These are phyloP conservation scores for Colletotrichum abscissum DNA, from an alignment of 2,329 filamentous ascomycete genomes.

Conservation along the genomic window DNA sequence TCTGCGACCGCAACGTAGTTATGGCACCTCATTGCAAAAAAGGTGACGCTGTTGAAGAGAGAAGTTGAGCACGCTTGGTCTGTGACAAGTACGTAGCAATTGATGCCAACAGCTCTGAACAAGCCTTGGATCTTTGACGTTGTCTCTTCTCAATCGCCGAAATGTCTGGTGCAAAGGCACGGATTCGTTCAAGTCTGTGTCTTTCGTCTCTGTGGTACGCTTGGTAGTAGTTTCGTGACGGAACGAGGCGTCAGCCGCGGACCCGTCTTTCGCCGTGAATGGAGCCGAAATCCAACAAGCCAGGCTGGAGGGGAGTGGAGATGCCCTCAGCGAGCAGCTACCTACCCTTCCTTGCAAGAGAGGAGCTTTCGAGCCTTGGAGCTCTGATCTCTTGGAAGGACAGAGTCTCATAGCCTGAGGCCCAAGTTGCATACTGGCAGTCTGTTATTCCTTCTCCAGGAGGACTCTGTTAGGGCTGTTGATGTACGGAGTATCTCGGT, in stretches of 20 bases:
- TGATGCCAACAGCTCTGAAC: not conserved
- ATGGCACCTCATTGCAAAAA: not conserved
- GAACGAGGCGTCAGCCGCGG: not conserved
- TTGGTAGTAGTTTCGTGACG: not conserved
- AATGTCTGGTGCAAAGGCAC: too few relatives aligned
- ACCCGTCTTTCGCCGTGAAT: not conserved
- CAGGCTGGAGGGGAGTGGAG: not conserved
- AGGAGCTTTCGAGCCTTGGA: not conserved
- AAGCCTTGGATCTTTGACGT: not conserved
- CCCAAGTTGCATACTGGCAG: not conserved
- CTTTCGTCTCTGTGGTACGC: not conserved
- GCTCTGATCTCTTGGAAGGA: not conserved
- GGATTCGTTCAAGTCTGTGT: not conserved
- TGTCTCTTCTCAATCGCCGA: not conserved
- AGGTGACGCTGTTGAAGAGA: not conserved
- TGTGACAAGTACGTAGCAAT: not conserved
- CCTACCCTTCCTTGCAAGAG: not conserved
- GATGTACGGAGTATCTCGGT: constrained; percentile 13
- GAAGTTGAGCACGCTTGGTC: not conserved
- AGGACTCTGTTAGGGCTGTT: not conserved
- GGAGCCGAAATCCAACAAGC: not conserved
- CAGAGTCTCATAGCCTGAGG: not conserved
- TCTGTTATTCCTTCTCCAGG: not conserved
- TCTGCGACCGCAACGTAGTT: not conserved
- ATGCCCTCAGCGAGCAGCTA: not conserved